phyloP scores from a whole-genome alignment of 202 grass and related monocot genomes.

The Eragrostis tef region DNA sequence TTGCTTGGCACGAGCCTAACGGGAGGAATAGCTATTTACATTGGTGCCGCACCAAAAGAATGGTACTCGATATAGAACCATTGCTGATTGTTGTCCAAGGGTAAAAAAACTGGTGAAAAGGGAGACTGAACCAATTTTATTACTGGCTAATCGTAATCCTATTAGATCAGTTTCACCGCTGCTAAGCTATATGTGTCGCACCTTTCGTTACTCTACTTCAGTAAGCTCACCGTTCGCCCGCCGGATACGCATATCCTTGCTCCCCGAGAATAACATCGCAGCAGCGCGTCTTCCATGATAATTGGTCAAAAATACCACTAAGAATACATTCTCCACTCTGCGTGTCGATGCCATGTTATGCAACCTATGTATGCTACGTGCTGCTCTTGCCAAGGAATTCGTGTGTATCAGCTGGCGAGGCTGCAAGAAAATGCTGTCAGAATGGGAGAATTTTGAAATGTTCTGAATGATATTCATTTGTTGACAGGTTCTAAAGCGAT shows the following conservation, averaged over 20 bases:
- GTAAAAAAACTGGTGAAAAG: not conserved
- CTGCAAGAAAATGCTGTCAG: slow-evolving; percentile 22
- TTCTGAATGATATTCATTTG: not conserved
- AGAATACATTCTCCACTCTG: not conserved
- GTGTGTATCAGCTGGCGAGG: not conserved
- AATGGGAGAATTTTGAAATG: slow-evolving; percentile 4
- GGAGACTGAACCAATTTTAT: slow-evolving; percentile 14
- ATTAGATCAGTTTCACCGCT: slow-evolving; percentile 23
- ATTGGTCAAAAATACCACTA: slow-evolving; percentile 29
- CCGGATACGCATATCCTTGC: not conserved
- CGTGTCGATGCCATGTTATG: not conserved
- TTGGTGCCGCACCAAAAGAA: not conserved
- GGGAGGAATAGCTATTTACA: slow-evolving; percentile 30
- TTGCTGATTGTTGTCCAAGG: not conserved
- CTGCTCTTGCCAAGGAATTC: slow-evolving; percentile 7
- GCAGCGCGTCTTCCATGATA: slow-evolving; percentile 31
- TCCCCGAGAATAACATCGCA: not conserved
- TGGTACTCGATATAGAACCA: not conserved
- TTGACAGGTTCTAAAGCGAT: not conserved
- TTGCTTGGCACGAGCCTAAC: not conserved
- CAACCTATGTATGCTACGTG: slow-evolving; percentile 1
- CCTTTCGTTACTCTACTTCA: slow-evolving; percentile 13
- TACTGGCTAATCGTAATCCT: not conserved
- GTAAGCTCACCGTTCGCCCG: slow-evolving; percentile 8
- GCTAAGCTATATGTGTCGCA: not conserved